These are phyloP conservation scores for Stylonectria norvegica DNA, from an alignment of 2,329 filamentous ascomycete species.

Conservation along the genomic window DNA sequence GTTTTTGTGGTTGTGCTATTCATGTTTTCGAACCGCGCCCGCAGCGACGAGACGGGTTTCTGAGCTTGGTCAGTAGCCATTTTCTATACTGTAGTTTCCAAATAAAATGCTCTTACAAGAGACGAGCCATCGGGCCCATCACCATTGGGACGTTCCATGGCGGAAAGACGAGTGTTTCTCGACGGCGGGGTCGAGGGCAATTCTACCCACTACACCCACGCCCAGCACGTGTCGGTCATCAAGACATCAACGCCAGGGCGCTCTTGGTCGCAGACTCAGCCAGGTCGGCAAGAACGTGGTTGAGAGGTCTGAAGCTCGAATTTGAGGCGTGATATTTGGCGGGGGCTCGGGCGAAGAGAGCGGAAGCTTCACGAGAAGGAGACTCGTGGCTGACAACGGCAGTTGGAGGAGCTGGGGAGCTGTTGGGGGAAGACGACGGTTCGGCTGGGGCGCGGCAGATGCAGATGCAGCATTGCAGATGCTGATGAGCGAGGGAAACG, in stretches of 20 bases:
- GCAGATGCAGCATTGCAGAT: too few relatives aligned
- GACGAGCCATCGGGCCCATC: constrained; percentile 73
- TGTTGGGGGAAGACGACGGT: constrained; percentile 22
- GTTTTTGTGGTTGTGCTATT: constrained; percentile 24
- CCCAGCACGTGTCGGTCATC: constrained; percentile 26
- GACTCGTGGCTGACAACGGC: constrained; percentile 16
- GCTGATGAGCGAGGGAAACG: constrained; percentile 8
- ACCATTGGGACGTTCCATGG: constrained; percentile 31
- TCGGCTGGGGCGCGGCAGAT: constrained; percentile 14
- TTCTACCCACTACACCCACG: constrained; percentile 37
- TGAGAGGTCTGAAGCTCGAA: constrained; percentile 1
- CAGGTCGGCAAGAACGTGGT: constrained; percentile 6
- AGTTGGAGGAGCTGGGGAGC: constrained; percentile 20
- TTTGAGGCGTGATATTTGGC: constrained; percentile 2
- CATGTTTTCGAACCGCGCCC: constrained; percentile 79
- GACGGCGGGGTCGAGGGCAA: constrained; percentile 30
- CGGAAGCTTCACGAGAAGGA: constrained; percentile 4
- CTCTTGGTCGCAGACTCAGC: constrained; percentile 7
- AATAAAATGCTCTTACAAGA: constrained; percentile 51
- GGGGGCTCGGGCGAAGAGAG: constrained; percentile 1
- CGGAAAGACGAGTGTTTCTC: constrained; percentile 24
- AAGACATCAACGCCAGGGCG: constrained; percentile 26
- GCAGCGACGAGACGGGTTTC: constrained; percentile 79
- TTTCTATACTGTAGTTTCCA: neutral
- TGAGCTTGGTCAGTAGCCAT: constrained; percentile 29